These are phyloP conservation scores for Stylosanthes scabra DNA, from an alignment of 331 rosid species.

Conservation along the genomic window DNA sequence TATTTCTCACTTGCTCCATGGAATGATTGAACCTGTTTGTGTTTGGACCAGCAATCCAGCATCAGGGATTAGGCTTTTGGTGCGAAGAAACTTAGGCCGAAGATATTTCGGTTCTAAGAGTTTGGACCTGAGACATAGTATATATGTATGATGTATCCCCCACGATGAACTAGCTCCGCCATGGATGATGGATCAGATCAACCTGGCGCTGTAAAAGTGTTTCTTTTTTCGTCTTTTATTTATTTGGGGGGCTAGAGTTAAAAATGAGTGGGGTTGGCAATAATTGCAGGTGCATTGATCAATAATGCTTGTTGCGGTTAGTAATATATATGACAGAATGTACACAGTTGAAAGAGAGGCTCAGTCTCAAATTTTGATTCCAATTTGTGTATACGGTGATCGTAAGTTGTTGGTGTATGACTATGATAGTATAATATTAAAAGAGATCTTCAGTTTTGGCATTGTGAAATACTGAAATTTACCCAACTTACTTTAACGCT, in stretches of 20 bases:
- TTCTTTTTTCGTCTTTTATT: background rate
- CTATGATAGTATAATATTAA: background rate
- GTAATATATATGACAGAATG: background rate
- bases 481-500: too few species aligned
- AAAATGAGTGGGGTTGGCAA: constrained; percentile 10
- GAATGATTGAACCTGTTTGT: constrained; percentile 11
- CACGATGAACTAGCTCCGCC: background rate
- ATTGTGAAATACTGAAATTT: background rate
- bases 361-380: background rate
- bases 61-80: constrained; percentile 17
- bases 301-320: background rate
- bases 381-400: background rate
- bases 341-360: background rate
- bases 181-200: constrained; percentile 13
- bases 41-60: constrained; percentile 11
- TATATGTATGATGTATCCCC: background rate
- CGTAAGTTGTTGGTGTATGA: background rate
- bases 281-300: background rate
- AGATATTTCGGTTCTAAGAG: constrained; percentile 24
- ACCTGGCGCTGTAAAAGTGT: background rate
- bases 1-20: background rate
- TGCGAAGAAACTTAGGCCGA: constrained; percentile 5
- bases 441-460: background rate
- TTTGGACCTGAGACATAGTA: background rate
- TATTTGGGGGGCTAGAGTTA: background rate